These are phyloP conservation scores for Neonectria faginata DNA, from an alignment of 2,329 filamentous ascomycete genomes.

Conservation along the genomic window DNA sequence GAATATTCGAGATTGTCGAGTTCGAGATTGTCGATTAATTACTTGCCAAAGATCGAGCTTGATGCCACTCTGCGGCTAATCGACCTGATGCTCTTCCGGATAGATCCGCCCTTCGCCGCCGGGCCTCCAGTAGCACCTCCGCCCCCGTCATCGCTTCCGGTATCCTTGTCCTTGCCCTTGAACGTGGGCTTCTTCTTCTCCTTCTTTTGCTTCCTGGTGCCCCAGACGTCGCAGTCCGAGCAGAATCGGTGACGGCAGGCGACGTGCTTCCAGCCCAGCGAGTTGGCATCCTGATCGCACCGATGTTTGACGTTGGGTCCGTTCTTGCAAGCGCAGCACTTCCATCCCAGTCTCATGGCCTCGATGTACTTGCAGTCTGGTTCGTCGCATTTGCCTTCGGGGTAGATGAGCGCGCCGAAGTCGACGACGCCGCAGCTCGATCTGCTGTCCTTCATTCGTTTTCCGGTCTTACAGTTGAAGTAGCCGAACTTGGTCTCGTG, in stretches of 20 bases:
- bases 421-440: constrained; percentile 35
- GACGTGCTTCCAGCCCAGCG: constrained; percentile 31
- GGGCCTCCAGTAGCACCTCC: neutral
- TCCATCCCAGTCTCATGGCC: constrained; percentile 35
- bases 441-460: constrained; percentile 32
- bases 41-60: neutral
- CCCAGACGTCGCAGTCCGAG: constrained; percentile 28
- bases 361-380: constrained; percentile 31
- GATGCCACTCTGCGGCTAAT: constrained; percentile 10
- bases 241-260: constrained; percentile 34
- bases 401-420: constrained; percentile 26
- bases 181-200: neutral
- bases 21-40: neutral
- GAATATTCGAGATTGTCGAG: neutral
- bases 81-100: constrained; percentile 17
- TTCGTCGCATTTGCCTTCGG: constrained; percentile 19
- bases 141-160: neutral
- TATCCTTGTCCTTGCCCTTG: neutral
- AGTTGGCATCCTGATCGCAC: constrained; percentile 33
- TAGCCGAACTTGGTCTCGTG: constrained; percentile 39
- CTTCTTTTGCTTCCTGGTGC: neutral
- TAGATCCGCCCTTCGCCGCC: too few species aligned
- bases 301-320: constrained; percentile 32
- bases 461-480: constrained; percentile 32
- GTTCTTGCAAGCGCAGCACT: constrained; percentile 37